Evolutionary conservation across 805 yeast species (phyloP).

Genomic region (Yarrowia yakushimensis): DNA sequence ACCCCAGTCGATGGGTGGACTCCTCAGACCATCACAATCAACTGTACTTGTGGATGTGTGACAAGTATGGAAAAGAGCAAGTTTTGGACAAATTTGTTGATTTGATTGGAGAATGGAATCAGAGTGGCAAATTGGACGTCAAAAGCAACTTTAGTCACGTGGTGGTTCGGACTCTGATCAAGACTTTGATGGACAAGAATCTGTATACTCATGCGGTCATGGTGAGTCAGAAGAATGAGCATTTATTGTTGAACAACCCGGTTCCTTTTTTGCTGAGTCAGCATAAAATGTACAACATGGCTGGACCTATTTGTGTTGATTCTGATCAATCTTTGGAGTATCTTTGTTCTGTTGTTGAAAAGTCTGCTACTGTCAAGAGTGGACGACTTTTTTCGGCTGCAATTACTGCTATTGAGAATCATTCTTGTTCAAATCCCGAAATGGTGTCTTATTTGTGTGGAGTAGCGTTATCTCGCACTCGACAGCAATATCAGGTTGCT

Average conservation of each 20-base stretch:
- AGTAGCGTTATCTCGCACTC: background rate
- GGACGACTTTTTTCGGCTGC: background rate
- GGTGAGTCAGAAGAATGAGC: conserved; percentile 1
- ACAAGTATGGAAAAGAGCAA: background rate
- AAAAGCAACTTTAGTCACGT: background rate
- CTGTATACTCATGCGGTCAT: conserved; percentile 13
- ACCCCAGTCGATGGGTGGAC: background rate
- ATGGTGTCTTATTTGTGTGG: background rate
- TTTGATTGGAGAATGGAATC: background rate
- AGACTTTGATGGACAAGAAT: background rate
- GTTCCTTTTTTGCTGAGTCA: background rate
- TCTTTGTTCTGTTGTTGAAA: conserved; percentile 2
- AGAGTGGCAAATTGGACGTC: background rate
- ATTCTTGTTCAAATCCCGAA: background rate
- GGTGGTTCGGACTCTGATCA: background rate
- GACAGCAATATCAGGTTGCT: background rate
- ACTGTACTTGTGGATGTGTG: conserved; percentile 5
- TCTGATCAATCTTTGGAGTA: background rate
- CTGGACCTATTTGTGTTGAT: background rate
- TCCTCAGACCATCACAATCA: background rate
- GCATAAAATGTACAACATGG: background rate
- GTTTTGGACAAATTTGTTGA: background rate
- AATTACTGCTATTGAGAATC: background rate
- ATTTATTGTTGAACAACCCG: background rate
- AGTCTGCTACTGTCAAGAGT: background rate